Evolutionary conservation across 2,329 filamentous ascomycete species (phyloP), one percentile per base, ranked within the genome.

Genomic region (Ceratocystis smalleyi): DNA sequence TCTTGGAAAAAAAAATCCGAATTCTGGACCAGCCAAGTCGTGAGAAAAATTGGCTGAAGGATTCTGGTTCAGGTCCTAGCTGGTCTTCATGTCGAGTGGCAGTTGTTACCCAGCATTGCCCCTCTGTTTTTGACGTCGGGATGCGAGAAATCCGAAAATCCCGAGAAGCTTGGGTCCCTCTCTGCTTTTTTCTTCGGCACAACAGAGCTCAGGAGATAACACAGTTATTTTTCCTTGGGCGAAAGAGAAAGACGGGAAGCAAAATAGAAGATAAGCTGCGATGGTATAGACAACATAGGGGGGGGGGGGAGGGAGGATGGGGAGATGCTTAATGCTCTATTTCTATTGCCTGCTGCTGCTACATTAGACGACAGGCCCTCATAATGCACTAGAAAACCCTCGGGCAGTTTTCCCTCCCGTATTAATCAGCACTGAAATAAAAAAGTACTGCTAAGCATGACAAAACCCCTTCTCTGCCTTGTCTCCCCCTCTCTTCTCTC

Each of bases 131-230:
- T 49, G 57, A 40, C 19, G 27, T 22, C 40, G 32, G 32, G 51
- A 55, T 55, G 51, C 51, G 51, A 55, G 51, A 55, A 55, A 55
- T 55, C 51, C 51, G 51, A 55, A 55, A 5, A 30, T 55, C 51
- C 51, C 51, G 51, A 55, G 51, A 30, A 55, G 51, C 51, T 55
- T 55, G 51, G 51, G 51, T n/a, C 15, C 22, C 15, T 30, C 22
- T 30, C 17, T 55, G 24, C 22, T 27, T 32, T 40, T 40, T 40
- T 40, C 10, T 40, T 40, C 10, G 35, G 24, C 10, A 3, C 43
- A 19, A 5, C 22, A 30, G 51, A 55, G 35, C 10, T 12, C 10
- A 55, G 27, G 22, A 55, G 51, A 55, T 15, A 32, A 30, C 51
- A 55, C 15, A 55, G 51, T n/a, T 55, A 3, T 22, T 27, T 17